phyloP scores from a whole-genome alignment of 768 basidiomycete species.

The Dendrothele bispora region DNA sequence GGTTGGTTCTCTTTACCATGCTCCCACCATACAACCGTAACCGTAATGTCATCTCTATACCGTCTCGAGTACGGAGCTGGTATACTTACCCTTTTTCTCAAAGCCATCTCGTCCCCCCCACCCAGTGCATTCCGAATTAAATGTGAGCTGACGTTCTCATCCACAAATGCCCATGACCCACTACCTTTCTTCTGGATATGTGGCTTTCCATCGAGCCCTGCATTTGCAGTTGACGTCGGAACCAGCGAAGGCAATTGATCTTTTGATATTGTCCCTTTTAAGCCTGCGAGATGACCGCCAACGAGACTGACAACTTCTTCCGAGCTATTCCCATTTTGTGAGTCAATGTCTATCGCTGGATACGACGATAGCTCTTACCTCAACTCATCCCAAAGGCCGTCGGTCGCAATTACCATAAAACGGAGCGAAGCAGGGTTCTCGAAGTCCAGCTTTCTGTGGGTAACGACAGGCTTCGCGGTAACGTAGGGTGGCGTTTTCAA shows the following conservation, averaged over 20 bases:
- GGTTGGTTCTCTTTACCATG: constrained; percentile 51
- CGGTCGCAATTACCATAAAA: constrained; percentile 90
- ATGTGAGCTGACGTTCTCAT: constrained; percentile 79
- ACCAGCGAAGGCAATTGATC: constrained; percentile 53
- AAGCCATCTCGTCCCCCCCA: constrained; percentile 62
- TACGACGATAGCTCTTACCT: constrained; percentile 41
- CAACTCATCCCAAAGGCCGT: constrained; percentile 75
- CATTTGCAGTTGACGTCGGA: constrained; percentile 39
- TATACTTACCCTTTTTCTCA: constrained; percentile 73
- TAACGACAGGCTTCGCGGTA: constrained; percentile 79
- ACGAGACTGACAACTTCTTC: constrained; percentile 88
- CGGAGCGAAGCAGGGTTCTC: constrained; percentile 42
- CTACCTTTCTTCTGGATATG: constrained; percentile 53
- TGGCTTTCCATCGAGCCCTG: constrained; percentile 57
- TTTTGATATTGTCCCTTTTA: constrained; percentile 66
- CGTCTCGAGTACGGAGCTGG: constrained; percentile 77
- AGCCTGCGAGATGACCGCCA: constrained; percentile 73
- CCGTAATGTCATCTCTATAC: constrained; percentile 83
- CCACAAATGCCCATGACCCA: constrained; percentile 76
- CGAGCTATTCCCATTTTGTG: too few species aligned
- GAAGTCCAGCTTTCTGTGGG: constrained; percentile 69
- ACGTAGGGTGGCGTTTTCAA: constrained; percentile 95
- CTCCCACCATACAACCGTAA: constrained; percentile 86
- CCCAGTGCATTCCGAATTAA: constrained; percentile 91
- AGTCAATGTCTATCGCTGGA: too few species aligned